Percentiles rank a stretch among this genome's conserved stretches.
These are phyloP conservation scores for Phlebopus sp. DNA, from an alignment of 1,284 basidiomycete species.

Conservation along the genomic window DNA sequence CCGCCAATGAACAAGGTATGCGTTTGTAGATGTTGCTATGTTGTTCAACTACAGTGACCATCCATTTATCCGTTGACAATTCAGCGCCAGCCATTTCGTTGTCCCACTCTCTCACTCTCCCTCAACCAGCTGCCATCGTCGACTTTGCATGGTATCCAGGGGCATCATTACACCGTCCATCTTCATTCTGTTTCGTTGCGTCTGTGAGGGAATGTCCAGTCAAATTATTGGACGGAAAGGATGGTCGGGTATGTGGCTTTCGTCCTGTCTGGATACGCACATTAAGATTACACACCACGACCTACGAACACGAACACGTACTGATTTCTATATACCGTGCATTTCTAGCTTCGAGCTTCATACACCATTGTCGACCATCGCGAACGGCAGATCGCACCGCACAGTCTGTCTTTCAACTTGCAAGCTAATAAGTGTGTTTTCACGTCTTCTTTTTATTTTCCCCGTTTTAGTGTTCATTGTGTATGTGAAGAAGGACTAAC, in stretches of 20 bases:
- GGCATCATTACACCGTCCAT: constrained; percentile 55
- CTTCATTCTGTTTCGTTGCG: constrained; percentile 76
- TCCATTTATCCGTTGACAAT: constrained; percentile 6
- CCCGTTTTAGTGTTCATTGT: too few relatives aligned
- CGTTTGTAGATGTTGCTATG: background rate
- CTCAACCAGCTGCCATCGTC: constrained; percentile 67
- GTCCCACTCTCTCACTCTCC: constrained; percentile 27
- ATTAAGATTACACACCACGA: background rate
- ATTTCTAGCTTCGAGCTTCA: constrained; percentile 55
- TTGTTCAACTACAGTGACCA: background rate
- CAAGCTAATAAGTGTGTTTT: constrained; percentile 59
- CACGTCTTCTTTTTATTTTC: background rate
- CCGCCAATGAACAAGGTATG: constrained; percentile 11
- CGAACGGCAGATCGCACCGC: constrained; percentile 84
- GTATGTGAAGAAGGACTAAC: background rate
- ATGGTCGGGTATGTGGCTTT: constrained; percentile 61
- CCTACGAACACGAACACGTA: background rate
- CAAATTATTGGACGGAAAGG: constrained; percentile 72
- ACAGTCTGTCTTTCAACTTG: constrained; percentile 75
- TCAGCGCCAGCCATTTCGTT: constrained; percentile 1
- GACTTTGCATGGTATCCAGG: constrained; percentile 82
- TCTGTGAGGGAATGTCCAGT: constrained; percentile 82
- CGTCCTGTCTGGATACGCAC: too few relatives aligned
- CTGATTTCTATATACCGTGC: background rate
- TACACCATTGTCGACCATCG: constrained; percentile 90